Evolutionary conservation across 257 asterid species (phyloP), one percentile per base, ranked within the genome.

Genomic region (Primulina huaijiensis): DNA sequence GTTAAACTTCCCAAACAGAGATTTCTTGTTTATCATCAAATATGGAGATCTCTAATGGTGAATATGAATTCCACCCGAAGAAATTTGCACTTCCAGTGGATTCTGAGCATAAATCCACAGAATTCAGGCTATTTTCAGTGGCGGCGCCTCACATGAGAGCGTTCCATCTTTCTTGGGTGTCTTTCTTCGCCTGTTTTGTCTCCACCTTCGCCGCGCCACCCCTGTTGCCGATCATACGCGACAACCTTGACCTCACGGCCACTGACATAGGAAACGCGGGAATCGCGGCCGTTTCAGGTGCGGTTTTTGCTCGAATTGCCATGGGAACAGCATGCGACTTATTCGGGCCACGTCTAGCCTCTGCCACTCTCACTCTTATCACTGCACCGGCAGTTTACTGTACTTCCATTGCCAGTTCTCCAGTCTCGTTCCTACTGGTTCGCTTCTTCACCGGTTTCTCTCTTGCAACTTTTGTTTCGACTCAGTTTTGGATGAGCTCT

Each of bases 401-500:
- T 81, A 80, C 80, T 5, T 21, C 98, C 33, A 46, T 81, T 0
- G 80, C 81, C 10, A 20, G 68, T n/a, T 87, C 92, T 1, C 29
- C 93, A 0, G 20, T 17, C 14, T 37, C 89, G 0, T 92, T 92
- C 80, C 84, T 92, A 30, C 67, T 88, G 0, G 88, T 69, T 4
- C 85, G 98, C 0, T 92, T 92, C 67, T 84, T 92, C 78, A 82
- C 87, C 0, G 98, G 98, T 0, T 90, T 92, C 68, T 90, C 96
- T 0, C 74, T 92, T 0, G 90, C 95, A 0, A 90, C 96, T 8
- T 92, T 92, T 57, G 98, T 92, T 8, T 92, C 97, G 0, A 88
- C 96, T 0, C 98, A 92, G 30, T 92, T 85, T 72, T 92, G 97
- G 98, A 88, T 90, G 97, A 92, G 98, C 75, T 87, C 97, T 6